phyloP scores from a whole-genome alignment of 257 asterid genomes.

The Scutellaria baicalensis region DNA sequence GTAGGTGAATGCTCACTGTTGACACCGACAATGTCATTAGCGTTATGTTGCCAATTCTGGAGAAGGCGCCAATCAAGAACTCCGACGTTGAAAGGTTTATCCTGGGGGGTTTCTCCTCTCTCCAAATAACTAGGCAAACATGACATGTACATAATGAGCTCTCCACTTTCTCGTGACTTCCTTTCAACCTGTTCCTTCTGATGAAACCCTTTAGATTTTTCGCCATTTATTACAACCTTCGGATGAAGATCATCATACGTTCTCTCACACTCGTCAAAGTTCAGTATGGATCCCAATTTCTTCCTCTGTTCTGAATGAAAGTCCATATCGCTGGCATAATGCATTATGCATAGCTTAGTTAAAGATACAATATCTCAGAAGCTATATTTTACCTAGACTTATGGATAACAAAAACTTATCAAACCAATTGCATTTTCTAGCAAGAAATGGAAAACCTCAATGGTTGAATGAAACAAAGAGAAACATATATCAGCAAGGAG shows the following conservation, averaged over 20 bases:
- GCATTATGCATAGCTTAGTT: not conserved
- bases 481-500: not conserved
- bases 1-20: slow-evolving; percentile 31
- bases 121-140: slow-evolving; percentile 63
- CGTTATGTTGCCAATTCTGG: slow-evolving; percentile 58
- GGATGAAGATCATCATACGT: slow-evolving; percentile 26
- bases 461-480: not conserved
- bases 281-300: slow-evolving; percentile 49
- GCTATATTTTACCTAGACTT: not conserved
- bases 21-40: slow-evolving; percentile 10
- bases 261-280: slow-evolving; percentile 25
- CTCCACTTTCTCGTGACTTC: slow-evolving; percentile 34
- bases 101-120: slow-evolving; percentile 41
- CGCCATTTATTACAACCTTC: slow-evolving; percentile 20
- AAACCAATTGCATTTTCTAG: not conserved
- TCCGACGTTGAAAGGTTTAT: slow-evolving; percentile 61
- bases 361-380: slow-evolving; percentile 1
- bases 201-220: slow-evolving; percentile 22
- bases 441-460: not conserved
- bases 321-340: slow-evolving; percentile 28
- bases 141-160: slow-evolving; percentile 82
- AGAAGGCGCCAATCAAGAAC: slow-evolving; percentile 73
- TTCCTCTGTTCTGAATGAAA: slow-evolving; percentile 21
- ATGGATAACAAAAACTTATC: not conserved
- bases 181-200: slow-evolving; percentile 26